Evolutionary conservation across 78 protist genomes (phyloP).

Genomic region (Speleostelium caveatum): DNA sequence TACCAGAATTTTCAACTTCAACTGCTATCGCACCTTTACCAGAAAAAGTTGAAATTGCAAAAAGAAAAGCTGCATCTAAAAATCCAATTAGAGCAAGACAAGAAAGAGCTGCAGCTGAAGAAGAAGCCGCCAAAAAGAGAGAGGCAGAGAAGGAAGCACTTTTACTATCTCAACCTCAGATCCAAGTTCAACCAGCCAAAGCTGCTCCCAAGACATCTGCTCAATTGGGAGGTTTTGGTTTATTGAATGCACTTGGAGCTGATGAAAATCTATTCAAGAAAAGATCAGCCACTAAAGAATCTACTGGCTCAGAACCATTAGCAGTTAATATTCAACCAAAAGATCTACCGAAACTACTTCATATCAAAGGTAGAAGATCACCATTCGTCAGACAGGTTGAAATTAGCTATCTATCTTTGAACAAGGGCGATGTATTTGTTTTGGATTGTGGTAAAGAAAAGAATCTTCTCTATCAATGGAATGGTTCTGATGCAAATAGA

Average conservation of each 20-base stretch:
- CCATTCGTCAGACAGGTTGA: constrained; percentile 85
- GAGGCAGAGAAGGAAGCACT: constrained; percentile 6
- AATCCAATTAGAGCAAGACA: constrained; percentile 84
- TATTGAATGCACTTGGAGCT: constrained; percentile 45
- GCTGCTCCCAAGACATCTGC: constrained; percentile 12
- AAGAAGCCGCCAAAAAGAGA: constrained; percentile 60
- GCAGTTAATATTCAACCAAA: constrained; percentile 72
- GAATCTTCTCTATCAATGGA: constrained; percentile 86
- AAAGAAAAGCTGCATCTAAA: constrained; percentile 74
- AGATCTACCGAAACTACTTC: constrained; percentile 76
- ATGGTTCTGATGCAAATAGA: constrained; percentile 83
- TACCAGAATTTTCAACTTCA: not conserved
- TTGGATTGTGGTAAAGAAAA: constrained; percentile 82
- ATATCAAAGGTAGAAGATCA: constrained; percentile 82
- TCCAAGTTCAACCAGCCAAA: not conserved
- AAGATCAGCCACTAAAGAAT: not conserved
- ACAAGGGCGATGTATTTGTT: constrained; percentile 81
- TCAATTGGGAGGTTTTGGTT: constrained; percentile 63
- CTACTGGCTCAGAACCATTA: not conserved
- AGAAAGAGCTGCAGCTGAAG: constrained; percentile 73
- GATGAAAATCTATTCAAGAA: constrained; percentile 33
- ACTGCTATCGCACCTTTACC: constrained; percentile 65
- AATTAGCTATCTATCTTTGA: constrained; percentile 34
- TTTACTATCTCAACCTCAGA: not conserved
- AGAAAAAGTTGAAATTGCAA: constrained; percentile 54